Conservation (phyloP, 176 grass and related monocot genomes). For the Rhipidocladum racemiflorum region DNA sequence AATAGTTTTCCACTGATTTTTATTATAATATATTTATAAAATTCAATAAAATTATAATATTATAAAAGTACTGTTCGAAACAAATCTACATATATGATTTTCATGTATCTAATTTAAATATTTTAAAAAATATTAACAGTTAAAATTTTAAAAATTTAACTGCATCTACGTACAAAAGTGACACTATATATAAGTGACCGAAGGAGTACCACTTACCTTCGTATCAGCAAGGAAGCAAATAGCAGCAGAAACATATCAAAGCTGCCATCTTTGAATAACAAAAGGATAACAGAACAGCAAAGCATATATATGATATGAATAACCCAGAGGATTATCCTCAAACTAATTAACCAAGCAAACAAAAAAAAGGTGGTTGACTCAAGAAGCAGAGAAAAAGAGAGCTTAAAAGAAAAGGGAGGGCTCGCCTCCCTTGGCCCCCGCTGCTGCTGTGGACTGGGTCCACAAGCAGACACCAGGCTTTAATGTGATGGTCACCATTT, state of each 20-base stretch:
- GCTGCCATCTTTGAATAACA: neutral
- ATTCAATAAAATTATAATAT: too few species aligned
- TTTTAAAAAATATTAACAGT: too few species aligned
- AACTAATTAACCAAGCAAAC: slow-evolving; percentile 22
- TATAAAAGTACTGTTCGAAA: too few species aligned
- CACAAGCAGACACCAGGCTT: slow-evolving; percentile 8
- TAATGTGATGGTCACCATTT: slow-evolving; percentile 26
- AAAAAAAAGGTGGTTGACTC: slow-evolving; percentile 30
- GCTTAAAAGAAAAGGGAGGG: neutral
- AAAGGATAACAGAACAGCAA: neutral
- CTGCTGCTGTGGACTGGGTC: neutral
- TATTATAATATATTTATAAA: too few species aligned
- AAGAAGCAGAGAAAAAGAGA: neutral
- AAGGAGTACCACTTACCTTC: neutral
- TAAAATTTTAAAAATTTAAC: too few species aligned
- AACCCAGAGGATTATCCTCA: slow-evolving; percentile 4
- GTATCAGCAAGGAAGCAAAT: neutral
- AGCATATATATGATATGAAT: neutral
- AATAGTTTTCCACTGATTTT: too few species aligned
- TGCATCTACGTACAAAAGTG: too few species aligned
- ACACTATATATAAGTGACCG: too few species aligned
- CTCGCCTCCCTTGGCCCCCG: neutral
- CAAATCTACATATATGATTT: too few species aligned
- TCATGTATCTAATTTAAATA: too few species aligned
- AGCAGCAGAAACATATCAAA: neutral